phyloP scores from a whole-genome alignment of 139 green algal genomes.

The Mesotaenium endlicherianum region DNA sequence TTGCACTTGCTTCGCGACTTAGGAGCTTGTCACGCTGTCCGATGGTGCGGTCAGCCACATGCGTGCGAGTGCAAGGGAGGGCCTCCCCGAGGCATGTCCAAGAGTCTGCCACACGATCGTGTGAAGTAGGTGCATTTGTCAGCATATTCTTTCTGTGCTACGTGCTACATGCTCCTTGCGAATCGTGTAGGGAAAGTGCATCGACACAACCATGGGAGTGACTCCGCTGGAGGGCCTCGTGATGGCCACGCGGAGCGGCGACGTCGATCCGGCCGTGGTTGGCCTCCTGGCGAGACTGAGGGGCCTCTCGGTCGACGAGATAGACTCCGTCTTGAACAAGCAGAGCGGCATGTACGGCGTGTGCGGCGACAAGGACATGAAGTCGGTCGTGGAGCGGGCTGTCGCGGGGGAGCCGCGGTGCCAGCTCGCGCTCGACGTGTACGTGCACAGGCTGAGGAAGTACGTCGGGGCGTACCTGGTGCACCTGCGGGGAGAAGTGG shows the following conservation, averaged over 20 bases:
- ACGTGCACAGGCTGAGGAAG: constrained; percentile 76
- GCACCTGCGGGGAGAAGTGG: constrained; percentile 68
- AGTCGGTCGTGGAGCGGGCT: constrained; percentile 60
- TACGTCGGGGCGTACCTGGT: constrained; percentile 84
- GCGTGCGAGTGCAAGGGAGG: too few species aligned
- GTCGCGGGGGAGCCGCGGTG: constrained; percentile 54
- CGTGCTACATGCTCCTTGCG: too few species aligned
- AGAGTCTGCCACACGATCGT: too few species aligned
- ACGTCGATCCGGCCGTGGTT: constrained; percentile 74
- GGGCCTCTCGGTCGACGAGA: constrained; percentile 44
- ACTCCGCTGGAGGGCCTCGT: constrained; percentile 76
- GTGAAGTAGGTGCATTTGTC: too few species aligned
- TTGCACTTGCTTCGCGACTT: too few species aligned
- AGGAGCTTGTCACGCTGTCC: too few species aligned
- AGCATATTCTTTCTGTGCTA: too few species aligned
- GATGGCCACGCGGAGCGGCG: constrained; percentile 62
- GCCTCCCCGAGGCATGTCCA: too few species aligned
- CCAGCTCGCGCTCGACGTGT: constrained; percentile 75
- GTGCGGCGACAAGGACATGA: constrained; percentile 62
- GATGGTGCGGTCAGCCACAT: too few species aligned
- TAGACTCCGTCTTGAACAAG: constrained; percentile 84
- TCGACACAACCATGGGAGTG: constrained; percentile 83
- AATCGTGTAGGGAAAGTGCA: constrained; percentile 52
- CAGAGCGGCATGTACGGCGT: constrained; percentile 66
- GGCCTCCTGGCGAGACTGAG: constrained; percentile 55